Evolutionary conservation across 2,329 filamentous ascomycete genomes (phyloP), one percentile per base, ranked within the genome.

Genomic region (Fusarium buharicum): DNA sequence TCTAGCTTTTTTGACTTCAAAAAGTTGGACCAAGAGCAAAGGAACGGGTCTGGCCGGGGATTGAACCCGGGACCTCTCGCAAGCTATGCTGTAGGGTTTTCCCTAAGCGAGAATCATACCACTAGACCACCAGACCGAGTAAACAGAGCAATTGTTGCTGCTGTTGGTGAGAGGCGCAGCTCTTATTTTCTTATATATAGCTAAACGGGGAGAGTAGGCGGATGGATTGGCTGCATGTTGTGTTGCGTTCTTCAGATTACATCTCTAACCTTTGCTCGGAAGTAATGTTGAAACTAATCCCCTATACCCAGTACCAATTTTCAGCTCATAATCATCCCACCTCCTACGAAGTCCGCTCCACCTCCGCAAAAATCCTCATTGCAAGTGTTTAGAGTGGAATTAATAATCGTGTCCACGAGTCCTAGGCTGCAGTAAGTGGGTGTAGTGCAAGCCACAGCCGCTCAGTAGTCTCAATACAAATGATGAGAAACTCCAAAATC

Each of bases 21-120:
- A n/a, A n/a, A n/a, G n/a, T n/a, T n/a, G n/a, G n/a, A n/a, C n/a
- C n/a, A n/a, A n/a, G n/a, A n/a, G n/a, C 27, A 57, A 66, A 66
- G 67, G 33, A 28, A 61, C 68, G 76, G 76, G 76, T 76, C 75
- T 77, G 75, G 75, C 77, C 77, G 77, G 75, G 77, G 75, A 78
- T 78, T 76, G 77, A 78, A 78, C 77, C 75, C 77, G 77, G 76
- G 77, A 78, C 77, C 77, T 78, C 76, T 77, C 77, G 77, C 77
- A 78, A 70, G 62, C 66, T 50, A 37, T 63, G 73, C 74, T 73
- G 45, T 65, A 73, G 75, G 75, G 74, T 77, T 62, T 70, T 74
- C 85, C 85, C 85, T 87, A 87, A 87, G 85, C 85, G 84, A 86
- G 84, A 87, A 88, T 87, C 84, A 87, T 87, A 87, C 84, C 85